These are phyloP conservation scores for Botryosphaeria agaves DNA, from an alignment of 2,329 filamentous ascomycete genomes.

Conservation along the genomic window DNA sequence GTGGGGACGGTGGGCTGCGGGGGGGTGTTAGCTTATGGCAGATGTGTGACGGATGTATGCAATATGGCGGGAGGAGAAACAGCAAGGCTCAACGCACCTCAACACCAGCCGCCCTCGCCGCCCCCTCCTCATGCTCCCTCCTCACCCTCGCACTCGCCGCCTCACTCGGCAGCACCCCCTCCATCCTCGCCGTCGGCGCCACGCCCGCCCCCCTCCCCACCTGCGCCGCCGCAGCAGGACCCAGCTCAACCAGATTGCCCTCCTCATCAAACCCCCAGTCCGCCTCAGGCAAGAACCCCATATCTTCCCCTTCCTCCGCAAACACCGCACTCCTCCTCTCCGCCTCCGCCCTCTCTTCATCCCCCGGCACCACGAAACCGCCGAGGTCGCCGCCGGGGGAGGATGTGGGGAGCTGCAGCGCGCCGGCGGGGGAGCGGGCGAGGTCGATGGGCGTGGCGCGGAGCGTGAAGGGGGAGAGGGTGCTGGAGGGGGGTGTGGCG, in stretches of 20 bases:
- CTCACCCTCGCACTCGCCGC: constrained; percentile 23
- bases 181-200: constrained; percentile 1
- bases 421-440: constrained; percentile 17
- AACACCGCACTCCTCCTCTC: constrained; percentile 14
- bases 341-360: constrained; percentile 18
- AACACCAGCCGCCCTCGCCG: constrained; percentile 10
- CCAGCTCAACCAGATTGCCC: constrained; percentile 37
- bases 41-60: too few species aligned
- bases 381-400: constrained; percentile 23
- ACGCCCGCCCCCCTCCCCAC: not conserved
- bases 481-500: constrained; percentile 15
- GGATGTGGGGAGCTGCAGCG: constrained; percentile 31
- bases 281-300: constrained; percentile 30
- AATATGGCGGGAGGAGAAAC: too few species aligned
- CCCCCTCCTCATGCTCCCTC: constrained; percentile 24
- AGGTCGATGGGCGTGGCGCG: constrained; percentile 11
- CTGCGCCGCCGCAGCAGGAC: constrained; percentile 3
- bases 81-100: constrained; percentile 25
- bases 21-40: too few species aligned
- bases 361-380: constrained; percentile 23
- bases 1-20: too few species aligned
- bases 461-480: constrained; percentile 20
- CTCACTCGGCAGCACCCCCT: constrained; percentile 3
- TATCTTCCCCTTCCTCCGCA: constrained; percentile 21
- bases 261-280: constrained; percentile 45